phyloP scores from a whole-genome alignment of 768 basidiomycete genomes.

The Artomyces pyxidatus region DNA sequence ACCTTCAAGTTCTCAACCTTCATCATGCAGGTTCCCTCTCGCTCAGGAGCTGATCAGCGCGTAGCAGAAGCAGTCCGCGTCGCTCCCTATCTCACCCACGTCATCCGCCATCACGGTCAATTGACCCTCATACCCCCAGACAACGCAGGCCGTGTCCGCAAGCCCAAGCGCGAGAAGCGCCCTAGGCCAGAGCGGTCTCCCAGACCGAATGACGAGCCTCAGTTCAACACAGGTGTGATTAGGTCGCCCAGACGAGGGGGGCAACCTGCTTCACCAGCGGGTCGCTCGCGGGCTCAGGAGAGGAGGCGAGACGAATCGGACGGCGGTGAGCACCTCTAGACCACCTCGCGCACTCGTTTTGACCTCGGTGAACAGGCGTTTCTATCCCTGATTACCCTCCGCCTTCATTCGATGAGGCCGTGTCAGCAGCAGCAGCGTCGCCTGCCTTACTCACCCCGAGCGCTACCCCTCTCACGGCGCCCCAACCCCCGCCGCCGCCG shows the following conservation, averaged over 20 bases:
- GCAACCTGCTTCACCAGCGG: slow-evolving; percentile 11
- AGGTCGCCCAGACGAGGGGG: slow-evolving; percentile 11
- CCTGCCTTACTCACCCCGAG: slow-evolving; percentile 9
- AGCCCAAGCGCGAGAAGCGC: slow-evolving; percentile 27
- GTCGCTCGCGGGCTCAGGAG: slow-evolving; percentile 3
- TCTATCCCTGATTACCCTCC: slow-evolving; percentile 58
- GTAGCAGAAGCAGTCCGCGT: slow-evolving; percentile 21
- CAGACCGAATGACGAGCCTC: slow-evolving; percentile 13
- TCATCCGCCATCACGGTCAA: slow-evolving; percentile 45
- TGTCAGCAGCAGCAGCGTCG: slow-evolving; percentile 15
- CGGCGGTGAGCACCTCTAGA: slow-evolving; percentile 19
- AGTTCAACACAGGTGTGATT: slow-evolving; percentile 14
- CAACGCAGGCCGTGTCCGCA: slow-evolving; percentile 39
- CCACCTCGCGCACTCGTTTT: not conserved
- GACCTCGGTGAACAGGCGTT: slow-evolving; percentile 11
- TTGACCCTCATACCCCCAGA: slow-evolving; percentile 42
- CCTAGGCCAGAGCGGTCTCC: slow-evolving; percentile 7
- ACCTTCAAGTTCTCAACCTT: slow-evolving; percentile 5
- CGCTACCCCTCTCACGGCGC: slow-evolving; percentile 3
- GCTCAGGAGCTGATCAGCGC: slow-evolving; percentile 16
- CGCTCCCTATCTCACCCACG: slow-evolving; percentile 52
- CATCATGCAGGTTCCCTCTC: slow-evolving; percentile 14
- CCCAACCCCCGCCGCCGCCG: too few species aligned
- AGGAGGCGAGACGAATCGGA: slow-evolving; percentile 23
- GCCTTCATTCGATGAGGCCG: slow-evolving; percentile 69